Base-by-base conservation (phyloP, 1,284 basidiomycete species). In the Moniliella sp. region DNA sequence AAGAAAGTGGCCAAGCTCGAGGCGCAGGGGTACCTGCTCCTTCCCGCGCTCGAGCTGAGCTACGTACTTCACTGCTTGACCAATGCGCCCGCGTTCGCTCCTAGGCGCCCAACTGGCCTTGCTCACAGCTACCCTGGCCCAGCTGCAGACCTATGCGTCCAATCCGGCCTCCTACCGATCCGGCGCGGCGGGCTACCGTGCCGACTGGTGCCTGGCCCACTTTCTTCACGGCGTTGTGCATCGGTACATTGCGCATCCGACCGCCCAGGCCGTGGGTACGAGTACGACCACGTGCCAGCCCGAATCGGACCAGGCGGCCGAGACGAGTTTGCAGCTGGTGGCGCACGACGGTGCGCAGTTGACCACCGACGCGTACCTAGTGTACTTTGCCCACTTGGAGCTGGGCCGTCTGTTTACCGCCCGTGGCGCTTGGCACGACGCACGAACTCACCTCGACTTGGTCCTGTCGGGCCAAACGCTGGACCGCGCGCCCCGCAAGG, bases 301-400 rank as follows among this genome's bases (percentile, higher is more conserved):
- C 2, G 51, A 55, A 32, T 51, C 54, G 5, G 49, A 40, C 13
- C 33, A 53, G 17, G 46, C 49, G 30, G 51, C 53, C 8, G 43
- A 49, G 34, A 35, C 45, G 29, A 42, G 37, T 26, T 38, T 59
- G 33, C 43, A 35, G 16, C 46, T 35, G 10, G 56, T 59, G 8
- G 33, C 55, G 12, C 34, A 47, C 7, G 38, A 48, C 23, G 50
- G 47, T 7, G 30, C 35, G 7, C 38, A 45, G 32, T 30, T 57
- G n/a, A 36, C 39, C 46, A 12, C n/a, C n/a, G 56, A 58, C 19
- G 51, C 55, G 39, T 59, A 51, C 39, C 35, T 59, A 14, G 39
- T 54, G 7, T 59, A 59, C 48, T 59, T 59, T 42, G 45, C 48
- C 9, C 54, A 56, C 35, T 59, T 57, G 36, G 56, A 59, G 37